phyloP scores from a whole-genome alignment of 768 basidiomycete species.

The Trametes maxima region DNA sequence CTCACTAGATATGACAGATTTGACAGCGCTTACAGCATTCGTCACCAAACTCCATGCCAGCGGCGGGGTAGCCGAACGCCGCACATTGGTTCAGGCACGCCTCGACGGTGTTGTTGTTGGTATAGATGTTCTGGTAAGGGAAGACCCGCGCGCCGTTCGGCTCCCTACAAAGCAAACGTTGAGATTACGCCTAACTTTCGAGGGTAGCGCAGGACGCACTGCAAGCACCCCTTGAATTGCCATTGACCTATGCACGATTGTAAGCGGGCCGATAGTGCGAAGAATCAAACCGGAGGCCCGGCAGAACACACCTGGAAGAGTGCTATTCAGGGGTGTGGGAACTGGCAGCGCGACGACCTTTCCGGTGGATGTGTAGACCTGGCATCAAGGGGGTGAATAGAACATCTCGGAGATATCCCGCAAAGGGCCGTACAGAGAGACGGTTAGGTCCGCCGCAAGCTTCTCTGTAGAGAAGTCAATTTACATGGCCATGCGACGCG shows the following conservation, averaged over 20 bases:
- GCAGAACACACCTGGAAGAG: conserved; percentile 44
- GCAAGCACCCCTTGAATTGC: conserved; percentile 66
- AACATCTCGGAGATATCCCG: conserved; percentile 9
- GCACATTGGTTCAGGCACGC: conserved; percentile 71
- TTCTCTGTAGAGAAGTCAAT: conserved; percentile 43
- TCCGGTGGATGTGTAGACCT: conserved; percentile 56
- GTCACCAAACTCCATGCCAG: conserved; percentile 67
- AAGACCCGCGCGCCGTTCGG: conserved; percentile 48
- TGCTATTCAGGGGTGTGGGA: conserved; percentile 55
- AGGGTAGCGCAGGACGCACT: conserved; percentile 41
- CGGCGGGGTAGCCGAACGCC: conserved; percentile 69
- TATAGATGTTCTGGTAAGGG: conserved; percentile 60
- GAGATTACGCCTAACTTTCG: neutral
- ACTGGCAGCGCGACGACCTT: conserved; percentile 59
- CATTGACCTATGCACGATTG: conserved; percentile 45
- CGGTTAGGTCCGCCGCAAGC: conserved; percentile 75
- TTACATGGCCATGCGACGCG: conserved; percentile 3
- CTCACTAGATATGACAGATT: neutral
- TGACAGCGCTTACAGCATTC: conserved; percentile 64
- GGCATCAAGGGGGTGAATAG: neutral
- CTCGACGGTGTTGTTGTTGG: conserved; percentile 62
- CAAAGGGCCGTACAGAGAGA: conserved; percentile 47
- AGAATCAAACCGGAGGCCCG: neutral
- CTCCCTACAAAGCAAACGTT: conserved; percentile 45
- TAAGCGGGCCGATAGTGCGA: neutral